phyloP scores from a whole-genome alignment of 179 eudicot species.

The Drosera spatulata region DNA sequence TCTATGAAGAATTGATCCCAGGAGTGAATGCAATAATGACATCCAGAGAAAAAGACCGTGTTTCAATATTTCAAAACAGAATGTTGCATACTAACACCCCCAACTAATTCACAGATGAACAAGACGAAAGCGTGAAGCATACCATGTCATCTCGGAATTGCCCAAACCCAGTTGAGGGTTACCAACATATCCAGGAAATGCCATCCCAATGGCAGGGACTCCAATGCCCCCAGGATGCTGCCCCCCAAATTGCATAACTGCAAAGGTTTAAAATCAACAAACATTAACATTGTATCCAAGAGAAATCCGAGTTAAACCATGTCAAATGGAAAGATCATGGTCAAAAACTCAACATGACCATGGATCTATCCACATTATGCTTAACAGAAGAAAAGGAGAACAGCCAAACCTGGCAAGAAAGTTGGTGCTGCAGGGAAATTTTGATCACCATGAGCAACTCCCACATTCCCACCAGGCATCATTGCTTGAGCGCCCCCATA shows the following conservation, averaged over 20 bases:
- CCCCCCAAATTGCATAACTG: slow-evolving; percentile 90
- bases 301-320: too few relatives aligned
- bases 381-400: not conserved
- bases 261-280: not conserved
- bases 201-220: slow-evolving; percentile 97
- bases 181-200: slow-evolving; percentile 96
- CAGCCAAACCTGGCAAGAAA: slow-evolving; percentile 66
- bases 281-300: too few relatives aligned
- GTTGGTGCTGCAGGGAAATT: slow-evolving; percentile 50
- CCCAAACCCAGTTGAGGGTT: slow-evolving; percentile 69
- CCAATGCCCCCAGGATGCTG: slow-evolving; percentile 90
- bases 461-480: slow-evolving; percentile 47
- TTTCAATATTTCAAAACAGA: too few relatives aligned
- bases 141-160: slow-evolving; percentile 97
- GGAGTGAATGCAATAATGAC: too few relatives aligned
- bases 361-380: too few relatives aligned
- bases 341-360: too few relatives aligned
- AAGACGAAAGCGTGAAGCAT: slow-evolving; percentile 1
- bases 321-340: too few relatives aligned
- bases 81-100: too few relatives aligned
- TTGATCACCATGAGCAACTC: slow-evolving; percentile 60
- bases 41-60: too few relatives aligned
- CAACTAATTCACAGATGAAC: not conserved
- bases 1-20: too few relatives aligned
- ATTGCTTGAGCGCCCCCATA: slow-evolving; percentile 61